Conservation (phyloP, 2,329 filamentous ascomycete species). For the Botrytis hyacinthi region DNA sequence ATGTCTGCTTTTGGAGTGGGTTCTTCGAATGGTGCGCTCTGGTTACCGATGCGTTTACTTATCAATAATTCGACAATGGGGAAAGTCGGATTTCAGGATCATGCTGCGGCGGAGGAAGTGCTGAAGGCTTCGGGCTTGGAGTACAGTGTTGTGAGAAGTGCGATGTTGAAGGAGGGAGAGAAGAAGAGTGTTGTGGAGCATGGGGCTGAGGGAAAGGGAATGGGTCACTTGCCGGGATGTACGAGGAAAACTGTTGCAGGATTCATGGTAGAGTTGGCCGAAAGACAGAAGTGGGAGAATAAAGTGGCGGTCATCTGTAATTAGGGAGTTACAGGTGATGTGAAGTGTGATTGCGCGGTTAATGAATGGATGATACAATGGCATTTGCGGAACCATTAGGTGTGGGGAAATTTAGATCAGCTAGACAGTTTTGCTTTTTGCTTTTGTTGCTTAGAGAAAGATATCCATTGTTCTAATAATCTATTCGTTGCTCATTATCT, state of each 20-base stretch:
- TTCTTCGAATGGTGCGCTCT: constrained; percentile 45
- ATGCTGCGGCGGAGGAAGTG: constrained; percentile 39
- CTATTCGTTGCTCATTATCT: neutral
- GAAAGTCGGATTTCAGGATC: constrained; percentile 47
- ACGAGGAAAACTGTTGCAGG: constrained; percentile 40
- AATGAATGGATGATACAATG: neutral
- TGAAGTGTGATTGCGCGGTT: neutral
- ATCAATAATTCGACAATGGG: constrained; percentile 46
- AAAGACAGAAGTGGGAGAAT: neutral
- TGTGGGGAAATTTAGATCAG: neutral
- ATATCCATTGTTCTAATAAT: constrained; percentile 13
- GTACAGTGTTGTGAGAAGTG: constrained; percentile 28
- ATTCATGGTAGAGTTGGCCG: constrained; percentile 44
- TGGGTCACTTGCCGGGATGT: constrained; percentile 23
- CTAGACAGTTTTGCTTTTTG: constrained; percentile 1
- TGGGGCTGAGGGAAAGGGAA: constrained; percentile 34
- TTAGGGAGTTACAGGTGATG: neutral
- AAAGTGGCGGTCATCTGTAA: constrained; percentile 19
- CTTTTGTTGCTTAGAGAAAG: constrained; percentile 1
- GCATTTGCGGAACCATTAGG: neutral
- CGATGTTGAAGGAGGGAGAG: constrained; percentile 27
- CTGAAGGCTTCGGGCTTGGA: constrained; percentile 20
- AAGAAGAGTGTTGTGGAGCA: constrained; percentile 21
- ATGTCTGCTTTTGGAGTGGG: constrained; percentile 52
- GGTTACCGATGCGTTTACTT: constrained; percentile 44